These are phyloP conservation scores for Ascochyta pisi DNA, from an alignment of 2,329 filamentous ascomycete species.

Conservation along the genomic window DNA sequence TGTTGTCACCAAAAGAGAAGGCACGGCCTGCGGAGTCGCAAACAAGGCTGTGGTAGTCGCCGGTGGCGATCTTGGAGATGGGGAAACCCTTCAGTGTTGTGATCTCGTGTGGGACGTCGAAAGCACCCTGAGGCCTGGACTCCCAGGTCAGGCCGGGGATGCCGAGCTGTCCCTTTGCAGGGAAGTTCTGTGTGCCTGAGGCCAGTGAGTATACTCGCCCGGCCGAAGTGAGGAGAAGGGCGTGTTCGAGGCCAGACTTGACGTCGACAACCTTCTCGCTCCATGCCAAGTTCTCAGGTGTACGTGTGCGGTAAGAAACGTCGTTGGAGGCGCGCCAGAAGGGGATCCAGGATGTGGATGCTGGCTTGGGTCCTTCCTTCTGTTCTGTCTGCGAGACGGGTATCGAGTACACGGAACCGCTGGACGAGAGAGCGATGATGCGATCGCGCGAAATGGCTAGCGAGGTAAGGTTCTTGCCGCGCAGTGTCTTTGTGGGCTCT, in stretches of 20 bases:
- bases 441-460: slow-evolving; percentile 81
- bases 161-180: slow-evolving; percentile 84
- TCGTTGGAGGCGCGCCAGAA: slow-evolving; percentile 68
- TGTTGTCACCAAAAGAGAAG: slow-evolving; percentile 91
- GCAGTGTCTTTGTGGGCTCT: slow-evolving; percentile 73
- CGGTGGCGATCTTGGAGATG: slow-evolving; percentile 77
- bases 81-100: slow-evolving; percentile 72
- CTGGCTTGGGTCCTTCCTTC: slow-evolving; percentile 65
- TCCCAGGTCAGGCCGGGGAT: slow-evolving; percentile 82
- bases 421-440: slow-evolving; percentile 77
- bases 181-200: slow-evolving; percentile 78
- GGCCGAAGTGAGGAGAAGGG: slow-evolving; percentile 80
- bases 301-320: slow-evolving; percentile 77
- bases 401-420: slow-evolving; percentile 83
- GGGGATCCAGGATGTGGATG: slow-evolving; percentile 74
- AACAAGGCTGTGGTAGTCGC: slow-evolving; percentile 84
- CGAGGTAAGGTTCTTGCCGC: slow-evolving; percentile 79
- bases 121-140: slow-evolving; percentile 76
- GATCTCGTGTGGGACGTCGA: slow-evolving; percentile 84
- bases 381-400: slow-evolving; percentile 79
- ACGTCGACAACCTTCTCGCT: slow-evolving; percentile 78
- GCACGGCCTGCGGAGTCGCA: slow-evolving; percentile 77
- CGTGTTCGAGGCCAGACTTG: slow-evolving; percentile 82
- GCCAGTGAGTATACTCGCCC: slow-evolving; percentile 92
- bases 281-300: slow-evolving; percentile 68